A percentile compares a stretch with the other conserved stretches of the same genome.
Conservation (phyloP, 2,329 filamentous ascomycete species). For the Seiridium unicorne region DNA sequence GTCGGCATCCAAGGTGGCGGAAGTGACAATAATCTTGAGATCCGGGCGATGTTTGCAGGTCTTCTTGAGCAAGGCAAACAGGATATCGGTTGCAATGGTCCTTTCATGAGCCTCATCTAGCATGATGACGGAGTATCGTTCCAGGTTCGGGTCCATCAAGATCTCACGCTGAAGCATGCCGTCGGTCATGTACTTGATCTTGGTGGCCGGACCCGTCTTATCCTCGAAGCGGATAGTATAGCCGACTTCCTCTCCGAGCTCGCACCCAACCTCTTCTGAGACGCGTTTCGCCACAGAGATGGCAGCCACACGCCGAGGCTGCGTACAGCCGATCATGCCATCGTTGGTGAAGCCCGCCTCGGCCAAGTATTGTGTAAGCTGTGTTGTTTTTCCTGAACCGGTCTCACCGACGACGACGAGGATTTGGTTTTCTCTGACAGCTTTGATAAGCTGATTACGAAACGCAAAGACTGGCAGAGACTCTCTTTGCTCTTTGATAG, state of each 20-base stretch:
- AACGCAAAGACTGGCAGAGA: constrained; percentile 87
- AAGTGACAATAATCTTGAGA: constrained; percentile 93
- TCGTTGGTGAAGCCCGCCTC: constrained; percentile 86
- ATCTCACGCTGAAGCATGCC: constrained; percentile 97
- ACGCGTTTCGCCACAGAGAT: constrained; percentile 98
- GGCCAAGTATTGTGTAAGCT: constrained; percentile 91
- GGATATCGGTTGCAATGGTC: constrained; percentile 91
- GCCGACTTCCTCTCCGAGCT: constrained; percentile 87
- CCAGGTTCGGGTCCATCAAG: constrained; percentile 84
- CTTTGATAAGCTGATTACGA: constrained; percentile 81
- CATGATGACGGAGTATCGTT: constrained; percentile 94
- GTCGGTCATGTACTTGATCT: constrained; percentile 99
- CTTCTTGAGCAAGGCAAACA: constrained; percentile 94
- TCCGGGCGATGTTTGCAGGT: constrained; percentile 82
- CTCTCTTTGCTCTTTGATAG: constrained; percentile 93
- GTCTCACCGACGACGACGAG: constrained; percentile 97
- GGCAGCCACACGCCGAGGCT: constrained; percentile 93
- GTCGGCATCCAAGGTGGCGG: constrained; percentile 92
- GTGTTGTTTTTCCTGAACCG: constrained; percentile 95
- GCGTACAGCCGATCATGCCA: constrained; percentile 92
- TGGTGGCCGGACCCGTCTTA: constrained; percentile 80
- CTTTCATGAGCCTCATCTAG: constrained; percentile 97
- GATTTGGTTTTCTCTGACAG: constrained; percentile 83
- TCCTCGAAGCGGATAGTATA: constrained; percentile 99
- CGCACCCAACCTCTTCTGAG: constrained; percentile 89